Base-by-base conservation (phyloP, 1,139 yeast species). In the Petasospora fabianii region DNA sequence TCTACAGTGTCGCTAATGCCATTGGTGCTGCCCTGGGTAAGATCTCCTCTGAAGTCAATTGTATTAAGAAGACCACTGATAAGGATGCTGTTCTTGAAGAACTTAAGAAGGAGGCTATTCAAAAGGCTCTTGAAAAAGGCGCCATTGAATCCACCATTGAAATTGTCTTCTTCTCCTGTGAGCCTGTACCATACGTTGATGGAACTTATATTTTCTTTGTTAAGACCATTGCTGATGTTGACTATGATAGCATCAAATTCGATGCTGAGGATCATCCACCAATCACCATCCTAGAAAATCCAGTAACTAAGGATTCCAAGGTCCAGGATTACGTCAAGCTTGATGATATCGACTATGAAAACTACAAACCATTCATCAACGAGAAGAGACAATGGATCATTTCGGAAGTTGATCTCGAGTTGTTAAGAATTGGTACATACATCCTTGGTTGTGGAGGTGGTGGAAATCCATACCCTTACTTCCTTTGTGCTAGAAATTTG, bases 371-470 rank as follows among this genome's bases (percentile, higher is more conserved):
- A 1, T n/a, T 17, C 9, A 51, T 69, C 37, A 65, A 56, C 37
- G 35, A 35, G 1, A 41, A 65, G 4, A 57, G 65, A 32, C 66
- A 68, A 47, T 70, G 75, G 75, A 41, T 62, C 12, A 38, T 70
- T 10, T 55, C 67, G 3, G 70, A 64, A 41, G 51, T 55, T 4
- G 75, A 70, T 50, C 48, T 71, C 34, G 71, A 68, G 27, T 62
- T 60, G 39, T 39, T 70, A 16, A 53, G 68, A 28, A 58, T 65
- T 30, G 75, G 75, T 5, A 55, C 68, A 24, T 70, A 70, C 47
- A 66, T 69, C 40, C 58, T 70, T 17, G 75, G 75, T 4, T 66
- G 72, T 51, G 75, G 74, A 6, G 75, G 75, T n/a, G 75, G 75
- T 27, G 75, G 75, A 18, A 61, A 62, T 33, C 73, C 75, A 8